Evolutionary conservation across 495 filamentous ascomycete species (phyloP).

Genomic region (Darksidea phi): DNA sequence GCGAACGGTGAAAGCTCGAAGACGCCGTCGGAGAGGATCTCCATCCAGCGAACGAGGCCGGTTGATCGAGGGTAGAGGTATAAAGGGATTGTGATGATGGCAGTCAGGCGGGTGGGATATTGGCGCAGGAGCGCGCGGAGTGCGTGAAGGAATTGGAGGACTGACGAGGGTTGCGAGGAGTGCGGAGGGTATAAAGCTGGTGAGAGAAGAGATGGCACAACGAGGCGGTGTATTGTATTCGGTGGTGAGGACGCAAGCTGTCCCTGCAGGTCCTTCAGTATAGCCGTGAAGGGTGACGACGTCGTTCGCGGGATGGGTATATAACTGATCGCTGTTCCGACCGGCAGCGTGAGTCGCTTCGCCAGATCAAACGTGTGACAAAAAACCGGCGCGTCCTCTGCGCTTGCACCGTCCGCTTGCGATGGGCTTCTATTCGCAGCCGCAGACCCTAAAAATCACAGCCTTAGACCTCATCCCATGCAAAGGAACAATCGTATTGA

Average conservation of each 20-base stretch:
- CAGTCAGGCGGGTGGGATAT: slow-evolving; percentile 64
- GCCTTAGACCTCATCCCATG: neutral
- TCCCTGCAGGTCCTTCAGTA: slow-evolving; percentile 60
- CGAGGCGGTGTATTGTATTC: slow-evolving; percentile 70
- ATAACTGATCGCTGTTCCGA: slow-evolving; percentile 56
- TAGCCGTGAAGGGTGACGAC: slow-evolving; percentile 60
- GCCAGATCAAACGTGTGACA: slow-evolving; percentile 89
- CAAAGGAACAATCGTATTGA: neutral
- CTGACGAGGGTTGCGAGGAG: slow-evolving; percentile 62
- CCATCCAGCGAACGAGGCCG: slow-evolving; percentile 83
- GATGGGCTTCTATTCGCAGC: neutral
- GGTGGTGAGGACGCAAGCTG: slow-evolving; percentile 59
- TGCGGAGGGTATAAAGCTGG: slow-evolving; percentile 74
- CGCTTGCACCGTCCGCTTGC: neutral
- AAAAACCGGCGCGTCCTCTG: slow-evolving; percentile 49
- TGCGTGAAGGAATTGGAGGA: slow-evolving; percentile 81
- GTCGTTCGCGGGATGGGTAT: slow-evolving; percentile 48
- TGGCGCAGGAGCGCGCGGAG: slow-evolving; percentile 71
- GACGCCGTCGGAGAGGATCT: slow-evolving; percentile 80
- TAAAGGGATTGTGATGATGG: slow-evolving; percentile 74
- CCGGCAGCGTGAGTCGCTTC: slow-evolving; percentile 68
- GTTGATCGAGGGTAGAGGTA: slow-evolving; percentile 75
- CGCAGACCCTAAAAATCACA: neutral
- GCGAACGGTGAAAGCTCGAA: slow-evolving; percentile 86
- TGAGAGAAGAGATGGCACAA: slow-evolving; percentile 79